Base-by-base conservation (phyloP, 495 filamentous ascomycete species). In the Penicillium coprophilum region DNA sequence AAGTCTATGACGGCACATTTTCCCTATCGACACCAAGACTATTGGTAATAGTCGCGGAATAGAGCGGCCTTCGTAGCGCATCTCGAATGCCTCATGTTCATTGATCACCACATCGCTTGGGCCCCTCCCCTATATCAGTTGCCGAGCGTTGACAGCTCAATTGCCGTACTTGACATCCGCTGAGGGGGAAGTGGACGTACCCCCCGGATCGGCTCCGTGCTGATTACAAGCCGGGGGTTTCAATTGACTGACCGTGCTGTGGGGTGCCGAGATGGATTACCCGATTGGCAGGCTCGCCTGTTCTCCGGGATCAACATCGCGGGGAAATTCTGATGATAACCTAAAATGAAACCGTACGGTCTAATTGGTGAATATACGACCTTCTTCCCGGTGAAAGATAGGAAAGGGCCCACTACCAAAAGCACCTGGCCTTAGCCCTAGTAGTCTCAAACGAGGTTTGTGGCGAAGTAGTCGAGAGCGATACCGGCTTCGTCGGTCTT, bases 381-480 rank as follows among this genome's bases (percentile, higher is more conserved):
- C 50, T 31, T 30, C 43, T 53, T 48, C 31, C 44, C 40, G 24
- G 15, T 50, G n/a, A 41, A 50, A 39, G 27, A 24, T 32, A 23
- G 24, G 21, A 28, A 32, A 23, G 20, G 27, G 21, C 15, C 62
- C 58, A 61, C 58, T 2, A 55, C 62, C 48, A 64, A 60, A 48
- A 4, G 2, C 3, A 19, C 57, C 54, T 54, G 30, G 32, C 11
- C 11, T 55, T 55, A 21, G 15, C 54, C 56, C 56, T 58, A 32
- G 61, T 55, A 60, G 46, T 54, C 60, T 58, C 43, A 58, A 51
- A 54, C 61, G 57, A 52, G 20, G 15, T 21, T 5, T n/a, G 5
- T n/a, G n/a, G 30, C 1, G 11, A 23, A 19, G 31, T n/a, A 49
- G 46, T 36, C 31, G 4, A 10, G 13, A 36, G 46, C 46, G 46